Base-by-base conservation (phyloP, 805 yeast genomes). In the Saturnispora bothae region DNA sequence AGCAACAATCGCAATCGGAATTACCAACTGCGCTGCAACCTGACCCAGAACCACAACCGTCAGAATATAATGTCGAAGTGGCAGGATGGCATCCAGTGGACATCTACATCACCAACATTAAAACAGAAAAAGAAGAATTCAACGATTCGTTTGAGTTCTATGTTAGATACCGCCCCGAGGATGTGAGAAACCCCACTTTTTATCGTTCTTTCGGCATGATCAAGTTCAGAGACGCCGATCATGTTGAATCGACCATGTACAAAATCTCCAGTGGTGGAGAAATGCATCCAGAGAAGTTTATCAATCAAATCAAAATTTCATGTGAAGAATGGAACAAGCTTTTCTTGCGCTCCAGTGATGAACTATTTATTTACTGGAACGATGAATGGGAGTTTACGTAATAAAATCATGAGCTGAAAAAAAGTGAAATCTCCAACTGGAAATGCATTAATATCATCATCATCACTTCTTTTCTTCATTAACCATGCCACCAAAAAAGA, bases 401-500 rank as follows among this genome's bases (percentile, higher is more conserved):
- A 16, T 16, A 15, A 10, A 5, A 15, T 28, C 31, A 28, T 28
- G 31, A 28, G 31, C 31, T 15, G 19, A n/a, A n/a, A n/a, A n/a
- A n/a, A n/a, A n/a, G n/a, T n/a, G n/a, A n/a, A n/a, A n/a, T n/a
- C n/a, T n/a, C n/a, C n/a, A n/a, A n/a, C n/a, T n/a, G n/a, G n/a
- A n/a, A 12, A 12, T 6, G 13, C 5, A 26, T 7, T 26, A n/a
- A 12, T 6, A n/a, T 26, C 12, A n/a, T 7, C 6, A 26, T 26
- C 12, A 7, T 26, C 12, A 8, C 7, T 12, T 10, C 7, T n/a
- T 7, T 26, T 26, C n/a, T 7, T 10, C 15, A 26, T 26, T 26
- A 26, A 10, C 28, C 18, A 51, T 51, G 55, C 52, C 56, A 18
- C 54, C 56, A 16, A 48, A 47, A 38, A 48, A 49, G 33, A 29